Conservation (phyloP, 2,329 filamentous ascomycete species). For the Diaporthe destruens region DNA sequence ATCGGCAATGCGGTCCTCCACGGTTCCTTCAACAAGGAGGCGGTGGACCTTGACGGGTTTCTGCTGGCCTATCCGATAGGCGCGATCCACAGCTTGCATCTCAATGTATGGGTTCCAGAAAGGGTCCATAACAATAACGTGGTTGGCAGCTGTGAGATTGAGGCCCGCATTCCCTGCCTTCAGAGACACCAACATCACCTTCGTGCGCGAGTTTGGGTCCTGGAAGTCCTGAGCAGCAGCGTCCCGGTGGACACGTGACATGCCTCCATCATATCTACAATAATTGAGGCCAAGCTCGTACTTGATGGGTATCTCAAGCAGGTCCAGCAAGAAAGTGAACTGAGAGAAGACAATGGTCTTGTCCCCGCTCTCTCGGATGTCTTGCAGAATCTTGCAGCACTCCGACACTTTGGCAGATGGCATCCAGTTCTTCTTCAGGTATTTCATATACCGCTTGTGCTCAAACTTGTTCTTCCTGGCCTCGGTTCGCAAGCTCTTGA, state of each 20-base stretch:
- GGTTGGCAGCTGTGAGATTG: conserved; percentile 84
- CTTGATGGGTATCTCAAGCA: conserved; percentile 79
- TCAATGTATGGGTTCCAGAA: conserved; percentile 97
- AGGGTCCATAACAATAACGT: conserved; percentile 88
- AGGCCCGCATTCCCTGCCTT: conserved; percentile 88
- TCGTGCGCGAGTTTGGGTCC: conserved; percentile 65
- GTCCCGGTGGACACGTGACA: conserved; percentile 75
- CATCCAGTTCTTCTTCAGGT: conserved; percentile 76
- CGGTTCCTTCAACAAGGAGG: conserved; percentile 80
- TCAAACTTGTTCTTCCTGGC: conserved; percentile 73
- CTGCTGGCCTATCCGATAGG: conserved; percentile 87
- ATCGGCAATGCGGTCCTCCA: conserved; percentile 87
- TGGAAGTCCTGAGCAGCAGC: conserved; percentile 75
- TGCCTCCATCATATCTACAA: conserved; percentile 81
- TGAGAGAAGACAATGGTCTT: conserved; percentile 88
- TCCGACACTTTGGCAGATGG: conserved; percentile 82
- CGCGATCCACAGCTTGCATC: conserved; percentile 91
- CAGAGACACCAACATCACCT: conserved; percentile 81
- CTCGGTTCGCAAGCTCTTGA: conserved; percentile 70
- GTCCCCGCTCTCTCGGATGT: conserved; percentile 65
- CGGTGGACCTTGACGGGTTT: conserved; percentile 83
- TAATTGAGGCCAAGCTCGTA: conserved; percentile 66
- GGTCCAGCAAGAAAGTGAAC: conserved; percentile 82
- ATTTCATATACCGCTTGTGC: conserved; percentile 76
- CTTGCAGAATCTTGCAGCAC: conserved; percentile 72